Base-by-base conservation (phyloP, 192 early-diverging fungal species). In the Backusella parvicylindrica region DNA sequence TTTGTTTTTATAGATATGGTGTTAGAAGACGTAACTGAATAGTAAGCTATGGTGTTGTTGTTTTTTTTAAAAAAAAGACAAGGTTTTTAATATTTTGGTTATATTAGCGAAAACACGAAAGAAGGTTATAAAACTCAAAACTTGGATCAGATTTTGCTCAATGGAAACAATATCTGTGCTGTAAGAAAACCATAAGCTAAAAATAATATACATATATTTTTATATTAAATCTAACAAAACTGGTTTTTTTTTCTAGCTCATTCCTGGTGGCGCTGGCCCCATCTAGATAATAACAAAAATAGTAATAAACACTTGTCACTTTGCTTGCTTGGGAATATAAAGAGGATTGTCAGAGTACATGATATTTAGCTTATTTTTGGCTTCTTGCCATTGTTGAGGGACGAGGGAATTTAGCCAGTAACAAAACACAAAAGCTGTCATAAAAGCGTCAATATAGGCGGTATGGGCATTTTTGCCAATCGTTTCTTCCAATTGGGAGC, bases 121-220 rank as follows among this genome's bases (percentile, higher is more conserved):
- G 91, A 95, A 64, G 92, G 92, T 41, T 84, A 88, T 64, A 91
- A 91, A 71, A 86, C 89, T 4, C 93, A 88, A 65, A 90, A 94
- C 53, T 85, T 96, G 53, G 89, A 95, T 33, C 94, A 97, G 77
- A 95, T 99, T 43, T 86, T 99, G 40, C 87, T 99, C 37, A 99
- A 99, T 80, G 98, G 98, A 11, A 98, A 94, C 84, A 96, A 98
- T 81, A 97, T 99, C 65, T 96, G 95, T 85, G 96, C 98, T 92
- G 91, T 98, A 76, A 74, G 73, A 33, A 36, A 13, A 26, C 1
- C 4, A 30, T 50, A n/a, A 8, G 2, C 26, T 16, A 30, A n/a
- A 32, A 28, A 12, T 16, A 26, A 35, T 11, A 0, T 9, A 43
- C 2, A 49, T 13, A 28, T 64, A 40, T 68, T 56, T 32, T n/a